Conservation (phyloP, 1,139 yeast genomes). For the Diutina mesorugosa region DNA sequence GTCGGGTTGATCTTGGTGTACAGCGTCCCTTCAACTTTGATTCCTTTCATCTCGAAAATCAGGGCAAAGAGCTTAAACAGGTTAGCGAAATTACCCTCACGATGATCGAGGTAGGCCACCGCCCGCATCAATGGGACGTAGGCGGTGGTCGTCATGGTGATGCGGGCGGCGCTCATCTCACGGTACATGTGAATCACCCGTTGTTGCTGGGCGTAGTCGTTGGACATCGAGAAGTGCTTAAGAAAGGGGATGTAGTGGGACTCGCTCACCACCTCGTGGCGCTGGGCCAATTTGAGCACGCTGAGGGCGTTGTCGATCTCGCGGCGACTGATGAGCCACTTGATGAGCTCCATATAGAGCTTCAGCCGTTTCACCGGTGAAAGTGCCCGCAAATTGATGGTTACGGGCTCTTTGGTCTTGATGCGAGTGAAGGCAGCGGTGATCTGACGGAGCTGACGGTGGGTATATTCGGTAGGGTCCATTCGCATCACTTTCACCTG, state of each 20-base stretch:
- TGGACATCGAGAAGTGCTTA: slow-evolving; percentile 11
- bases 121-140: slow-evolving; percentile 30
- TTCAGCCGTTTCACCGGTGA: slow-evolving; percentile 6
- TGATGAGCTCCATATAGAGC: slow-evolving; percentile 16
- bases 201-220: slow-evolving; percentile 16
- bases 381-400: neutral
- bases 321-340: slow-evolving; percentile 10
- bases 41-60: neutral
- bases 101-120: slow-evolving; percentile 23
- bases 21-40: neutral
- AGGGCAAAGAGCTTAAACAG: neutral
- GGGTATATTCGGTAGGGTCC: neutral
- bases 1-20: neutral
- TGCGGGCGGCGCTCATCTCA: slow-evolving; percentile 21
- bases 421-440: neutral
- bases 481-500: slow-evolving; percentile 11
- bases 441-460: neutral
- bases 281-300: slow-evolving; percentile 7
- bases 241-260: slow-evolving; percentile 19
- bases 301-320: slow-evolving; percentile 10
- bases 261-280: slow-evolving; percentile 10
- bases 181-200: slow-evolving; percentile 23
- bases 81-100: neutral
- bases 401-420: neutral
- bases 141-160: slow-evolving; percentile 21